These are phyloP conservation scores for Austropuccinia psidii DNA, from an alignment of 1,284 basidiomycete genomes.

Conservation along the genomic window DNA sequence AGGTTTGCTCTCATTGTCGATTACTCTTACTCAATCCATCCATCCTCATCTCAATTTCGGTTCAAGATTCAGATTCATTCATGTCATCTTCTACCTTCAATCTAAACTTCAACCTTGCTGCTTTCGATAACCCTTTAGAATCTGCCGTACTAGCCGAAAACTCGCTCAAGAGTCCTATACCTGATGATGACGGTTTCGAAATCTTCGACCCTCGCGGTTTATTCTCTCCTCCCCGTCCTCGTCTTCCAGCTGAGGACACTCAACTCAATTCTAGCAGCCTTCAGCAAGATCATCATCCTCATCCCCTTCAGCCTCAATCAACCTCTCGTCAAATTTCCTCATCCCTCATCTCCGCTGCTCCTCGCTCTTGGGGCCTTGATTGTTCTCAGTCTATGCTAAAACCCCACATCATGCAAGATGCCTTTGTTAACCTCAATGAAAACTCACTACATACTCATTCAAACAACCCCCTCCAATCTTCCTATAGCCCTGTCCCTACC, in stretches of 20 bases:
- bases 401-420: not conserved
- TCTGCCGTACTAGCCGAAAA: no score
- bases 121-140: no score
- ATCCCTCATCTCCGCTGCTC: not conserved
- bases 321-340: not conserved
- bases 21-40: no score
- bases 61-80: no score
- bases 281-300: not conserved
- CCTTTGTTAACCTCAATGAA: not conserved
- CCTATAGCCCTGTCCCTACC: not conserved
- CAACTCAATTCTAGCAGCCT: not conserved
- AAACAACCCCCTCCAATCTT: not conserved
- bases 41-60: no score
- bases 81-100: no score
- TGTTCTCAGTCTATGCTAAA: no score
- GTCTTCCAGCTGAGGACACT: not conserved
- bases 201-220: slow-evolving; percentile 30
- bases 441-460: not conserved
- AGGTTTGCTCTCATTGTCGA: no score
- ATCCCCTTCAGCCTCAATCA: not conserved
- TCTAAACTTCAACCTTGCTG: no score
- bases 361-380: no score
- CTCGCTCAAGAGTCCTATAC: no score
- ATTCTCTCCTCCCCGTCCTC: slow-evolving; percentile 20
- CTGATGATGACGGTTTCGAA: slow-evolving; percentile 22